phyloP scores from a whole-genome alignment of 1,139 yeast species.

The Yamadazyma oceani region DNA sequence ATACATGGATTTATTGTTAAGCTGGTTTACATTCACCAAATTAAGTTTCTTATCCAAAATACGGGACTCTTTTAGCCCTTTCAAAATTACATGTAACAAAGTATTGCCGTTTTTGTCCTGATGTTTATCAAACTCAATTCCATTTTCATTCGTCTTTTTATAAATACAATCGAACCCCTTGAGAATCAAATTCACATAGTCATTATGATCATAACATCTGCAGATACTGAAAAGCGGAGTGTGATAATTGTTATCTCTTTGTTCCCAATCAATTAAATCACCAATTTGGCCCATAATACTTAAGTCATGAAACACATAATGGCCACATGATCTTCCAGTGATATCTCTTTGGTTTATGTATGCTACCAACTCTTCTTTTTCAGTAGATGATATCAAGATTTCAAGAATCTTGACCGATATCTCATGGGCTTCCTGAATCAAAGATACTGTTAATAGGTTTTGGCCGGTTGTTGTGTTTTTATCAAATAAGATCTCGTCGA shows the following conservation, averaged over 20 bases:
- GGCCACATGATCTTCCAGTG: constrained; percentile 65
- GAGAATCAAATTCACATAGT: constrained; percentile 53
- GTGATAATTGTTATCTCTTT: constrained; percentile 65
- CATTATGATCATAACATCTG: constrained; percentile 77
- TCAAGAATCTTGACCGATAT: constrained; percentile 51
- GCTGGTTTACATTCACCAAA: constrained; percentile 57
- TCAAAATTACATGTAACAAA: constrained; percentile 65
- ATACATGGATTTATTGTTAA: constrained; percentile 59
- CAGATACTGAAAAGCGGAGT: constrained; percentile 80
- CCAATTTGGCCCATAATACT: constrained; percentile 58
- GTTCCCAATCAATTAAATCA: constrained; percentile 62
- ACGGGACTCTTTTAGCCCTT: constrained; percentile 40
- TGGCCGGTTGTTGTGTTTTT: constrained; percentile 48
- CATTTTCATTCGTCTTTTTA: constrained; percentile 33
- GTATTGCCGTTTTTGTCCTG: constrained; percentile 74
- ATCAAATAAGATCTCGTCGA: constrained; percentile 71
- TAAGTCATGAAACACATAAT: constrained; percentile 65
- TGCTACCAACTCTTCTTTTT: constrained; percentile 43
- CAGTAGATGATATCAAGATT: constrained; percentile 39
- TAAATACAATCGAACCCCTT: constrained; percentile 48
- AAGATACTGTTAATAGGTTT: constrained; percentile 60
- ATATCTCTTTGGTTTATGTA: constrained; percentile 56
- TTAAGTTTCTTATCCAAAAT: constrained; percentile 33
- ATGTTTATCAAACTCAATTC: constrained; percentile 56
- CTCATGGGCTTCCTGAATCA: constrained; percentile 53